phyloP scores from a whole-genome alignment of 805 yeast genomes.

The Pichia cabralensis region DNA sequence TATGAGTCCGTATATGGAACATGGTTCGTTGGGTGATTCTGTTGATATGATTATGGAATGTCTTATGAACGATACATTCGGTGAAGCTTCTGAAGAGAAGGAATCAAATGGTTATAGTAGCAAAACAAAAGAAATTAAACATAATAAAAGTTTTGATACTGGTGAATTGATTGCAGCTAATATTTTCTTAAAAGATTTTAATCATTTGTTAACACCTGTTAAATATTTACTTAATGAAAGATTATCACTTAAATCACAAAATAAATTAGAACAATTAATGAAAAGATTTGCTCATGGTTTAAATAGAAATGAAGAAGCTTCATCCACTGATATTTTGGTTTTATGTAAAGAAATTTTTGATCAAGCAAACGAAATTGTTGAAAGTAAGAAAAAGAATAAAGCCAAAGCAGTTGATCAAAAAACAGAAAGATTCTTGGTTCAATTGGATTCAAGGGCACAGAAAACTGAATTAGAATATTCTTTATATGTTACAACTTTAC shows the following conservation, averaged over 20 bases:
- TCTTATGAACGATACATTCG: conserved; percentile 88
- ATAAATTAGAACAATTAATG: conserved; percentile 68
- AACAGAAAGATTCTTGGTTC: conserved; percentile 62
- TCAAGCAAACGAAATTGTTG: conserved; percentile 33
- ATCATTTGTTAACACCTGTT: conserved; percentile 56
- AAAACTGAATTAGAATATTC: conserved; percentile 47
- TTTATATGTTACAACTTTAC: conserved; percentile 50
- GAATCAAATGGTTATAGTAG: conserved; percentile 87
- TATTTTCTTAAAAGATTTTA: conserved; percentile 48
- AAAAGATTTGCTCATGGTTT: conserved; percentile 74
- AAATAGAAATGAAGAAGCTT: conserved; percentile 52
- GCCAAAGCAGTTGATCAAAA: conserved; percentile 15
- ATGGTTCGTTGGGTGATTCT: conserved; percentile 67
- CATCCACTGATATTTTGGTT: conserved; percentile 47
- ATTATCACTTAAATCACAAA: conserved; percentile 57
- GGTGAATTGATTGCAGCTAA: conserved; percentile 67
- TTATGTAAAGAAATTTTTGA: conserved; percentile 66
- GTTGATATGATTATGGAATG: conserved; percentile 52
- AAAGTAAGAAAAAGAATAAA: conserved; percentile 12
- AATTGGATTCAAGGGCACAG: conserved; percentile 49
- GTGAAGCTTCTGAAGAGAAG: conserved; percentile 86
- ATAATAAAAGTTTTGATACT: conserved; percentile 79
- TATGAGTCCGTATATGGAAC: conserved; percentile 32
- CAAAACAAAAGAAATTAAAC: conserved; percentile 83
- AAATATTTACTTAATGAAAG: conserved; percentile 53